Evolutionary conservation across 2,329 filamentous ascomycete genomes (phyloP).

Genomic region (Penicillium sp.): DNA sequence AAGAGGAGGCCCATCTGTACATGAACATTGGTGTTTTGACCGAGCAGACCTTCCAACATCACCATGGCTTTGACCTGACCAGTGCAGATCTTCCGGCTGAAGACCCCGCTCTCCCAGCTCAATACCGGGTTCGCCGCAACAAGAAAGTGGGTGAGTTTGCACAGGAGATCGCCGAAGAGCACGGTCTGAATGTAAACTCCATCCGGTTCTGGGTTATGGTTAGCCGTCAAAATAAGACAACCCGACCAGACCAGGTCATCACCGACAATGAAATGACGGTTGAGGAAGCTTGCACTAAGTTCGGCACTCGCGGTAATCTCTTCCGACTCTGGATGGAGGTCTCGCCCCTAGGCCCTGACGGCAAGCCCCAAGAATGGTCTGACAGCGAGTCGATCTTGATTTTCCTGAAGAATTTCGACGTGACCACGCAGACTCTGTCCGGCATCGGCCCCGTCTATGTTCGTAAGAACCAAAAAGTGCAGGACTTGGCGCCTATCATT

Average conservation of each 20-base stretch:
- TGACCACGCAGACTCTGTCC: slow-evolving; percentile 70
- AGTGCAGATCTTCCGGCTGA: slow-evolving; percentile 64
- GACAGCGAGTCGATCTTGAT: slow-evolving; percentile 70
- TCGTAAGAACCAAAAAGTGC: slow-evolving; percentile 81
- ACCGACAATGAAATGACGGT: slow-evolving; percentile 75
- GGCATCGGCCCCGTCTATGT: slow-evolving; percentile 87
- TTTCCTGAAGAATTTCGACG: slow-evolving; percentile 91
- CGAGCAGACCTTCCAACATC: slow-evolving; percentile 76
- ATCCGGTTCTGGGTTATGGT: slow-evolving; percentile 96
- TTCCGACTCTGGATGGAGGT: slow-evolving; percentile 88
- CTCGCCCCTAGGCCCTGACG: slow-evolving; percentile 69
- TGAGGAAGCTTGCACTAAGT: slow-evolving; percentile 72
- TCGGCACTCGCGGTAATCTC: slow-evolving; percentile 66
- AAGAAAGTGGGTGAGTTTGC: slow-evolving; percentile 77
- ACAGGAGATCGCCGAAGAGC: slow-evolving; percentile 69
- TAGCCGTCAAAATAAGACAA: slow-evolving; percentile 96
- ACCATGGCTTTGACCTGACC: slow-evolving; percentile 83
- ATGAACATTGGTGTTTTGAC: slow-evolving; percentile 82
- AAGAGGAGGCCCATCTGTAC: slow-evolving; percentile 92
- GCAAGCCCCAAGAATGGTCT: slow-evolving; percentile 65
- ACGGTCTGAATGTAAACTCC: slow-evolving; percentile 67
- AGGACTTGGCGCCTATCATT: slow-evolving; percentile 79
- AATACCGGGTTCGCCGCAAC: slow-evolving; percentile 74
- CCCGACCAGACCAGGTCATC: slow-evolving; percentile 85
- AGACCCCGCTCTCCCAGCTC: slow-evolving; percentile 71